Evolutionary conservation across 2,329 filamentous ascomycete genomes (phyloP).

Genomic region (Monilinia laxa): DNA sequence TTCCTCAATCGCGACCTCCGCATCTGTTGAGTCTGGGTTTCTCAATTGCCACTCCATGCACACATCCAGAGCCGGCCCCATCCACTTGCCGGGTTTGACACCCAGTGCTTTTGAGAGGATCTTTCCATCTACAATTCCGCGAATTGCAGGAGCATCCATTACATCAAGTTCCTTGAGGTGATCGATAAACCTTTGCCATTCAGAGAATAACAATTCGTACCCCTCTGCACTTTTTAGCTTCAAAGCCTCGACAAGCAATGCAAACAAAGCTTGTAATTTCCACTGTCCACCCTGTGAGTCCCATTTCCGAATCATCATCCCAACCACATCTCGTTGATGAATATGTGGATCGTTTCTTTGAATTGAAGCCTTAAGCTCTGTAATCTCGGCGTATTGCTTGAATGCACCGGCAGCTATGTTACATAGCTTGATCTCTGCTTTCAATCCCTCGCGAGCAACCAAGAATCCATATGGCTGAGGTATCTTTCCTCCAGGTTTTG

Average conservation of each 20-base stretch:
- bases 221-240: conserved; percentile 37
- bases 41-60: conserved; percentile 87
- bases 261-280: conserved; percentile 68
- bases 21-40: conserved; percentile 66
- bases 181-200: conserved; percentile 57
- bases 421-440: conserved; percentile 72
- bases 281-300: conserved; percentile 62
- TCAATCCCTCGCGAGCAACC: conserved; percentile 75
- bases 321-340: conserved; percentile 61
- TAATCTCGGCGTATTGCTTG: conserved; percentile 63
- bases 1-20: conserved; percentile 58
- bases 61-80: conserved; percentile 73
- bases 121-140: conserved; percentile 71
- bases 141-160: conserved; percentile 57
- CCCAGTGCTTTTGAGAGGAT: conserved; percentile 66
- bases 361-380: conserved; percentile 57
- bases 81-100: conserved; percentile 78
- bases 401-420: conserved; percentile 66
- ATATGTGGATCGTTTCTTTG: conserved; percentile 48
- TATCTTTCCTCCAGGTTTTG: conserved; percentile 47
- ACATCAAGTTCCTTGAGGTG: conserved; percentile 56
- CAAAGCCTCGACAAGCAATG: conserved; percentile 63
- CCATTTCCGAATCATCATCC: conserved; percentile 74
- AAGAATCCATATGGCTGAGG: conserved; percentile 59
- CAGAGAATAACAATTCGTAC: conserved; percentile 45